A percentile compares a stretch with the other conserved stretches of the same genome.
Evolutionary conservation across 345 rosid species (phyloP).

Genomic region (Salix purpurea): DNA sequence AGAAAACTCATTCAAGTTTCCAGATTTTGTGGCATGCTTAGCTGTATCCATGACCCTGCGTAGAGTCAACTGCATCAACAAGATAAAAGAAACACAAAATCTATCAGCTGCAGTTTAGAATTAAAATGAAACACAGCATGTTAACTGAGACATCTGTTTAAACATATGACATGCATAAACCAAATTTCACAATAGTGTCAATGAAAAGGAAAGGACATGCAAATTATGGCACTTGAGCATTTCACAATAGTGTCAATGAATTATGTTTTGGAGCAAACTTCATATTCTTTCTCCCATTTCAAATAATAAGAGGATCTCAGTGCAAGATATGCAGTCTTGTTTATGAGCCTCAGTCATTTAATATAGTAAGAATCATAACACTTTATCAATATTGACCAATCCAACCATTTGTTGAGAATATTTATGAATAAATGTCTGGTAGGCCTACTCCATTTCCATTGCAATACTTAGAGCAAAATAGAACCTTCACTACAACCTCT

Average conservation of each 20-base stretch:
- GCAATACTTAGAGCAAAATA: neutral
- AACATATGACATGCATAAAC: neutral
- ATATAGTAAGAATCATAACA: neutral
- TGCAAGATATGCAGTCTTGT: neutral
- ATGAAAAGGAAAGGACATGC: neutral
- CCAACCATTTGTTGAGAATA: neutral
- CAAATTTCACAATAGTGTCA: too few species aligned
- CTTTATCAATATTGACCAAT: neutral
- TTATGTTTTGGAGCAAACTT: neutral
- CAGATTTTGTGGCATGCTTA: conserved; percentile 81
- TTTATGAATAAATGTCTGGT: neutral
- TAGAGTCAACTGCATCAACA: conserved; percentile 68
- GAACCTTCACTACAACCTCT: neutral
- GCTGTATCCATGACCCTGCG: conserved; percentile 98
- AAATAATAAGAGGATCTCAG: neutral
- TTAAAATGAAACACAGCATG: neutral
- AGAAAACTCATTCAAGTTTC: conserved; percentile 89
- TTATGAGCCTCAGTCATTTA: neutral
- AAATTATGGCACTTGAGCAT: neutral
- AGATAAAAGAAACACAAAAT: conserved; percentile 9
- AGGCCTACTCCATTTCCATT: neutral
- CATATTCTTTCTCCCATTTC: neutral
- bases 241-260: neutral
- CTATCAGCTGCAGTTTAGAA: conserved; percentile 8
- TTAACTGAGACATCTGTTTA: neutral